A percentile compares a stretch with the other conserved stretches of the same genome.
phyloP scores from a whole-genome alignment of 768 basidiomycete species.

The Artomyces pyxidatus region DNA sequence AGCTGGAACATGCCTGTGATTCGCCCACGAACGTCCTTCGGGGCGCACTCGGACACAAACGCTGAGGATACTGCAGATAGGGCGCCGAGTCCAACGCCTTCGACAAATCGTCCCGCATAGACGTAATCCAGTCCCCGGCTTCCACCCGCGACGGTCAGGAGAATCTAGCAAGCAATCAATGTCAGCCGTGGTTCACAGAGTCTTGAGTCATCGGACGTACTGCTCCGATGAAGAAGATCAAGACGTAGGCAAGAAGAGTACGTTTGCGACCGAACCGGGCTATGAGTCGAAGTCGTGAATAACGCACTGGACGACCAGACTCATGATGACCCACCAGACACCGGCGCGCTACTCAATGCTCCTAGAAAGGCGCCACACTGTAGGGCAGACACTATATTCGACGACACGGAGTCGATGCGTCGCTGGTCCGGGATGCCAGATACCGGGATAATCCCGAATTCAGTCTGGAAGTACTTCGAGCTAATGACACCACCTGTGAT shows the following conservation, averaged over 20 bases:
- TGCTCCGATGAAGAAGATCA: constrained; percentile 66
- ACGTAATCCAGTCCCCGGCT: constrained; percentile 56
- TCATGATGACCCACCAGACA: constrained; percentile 52
- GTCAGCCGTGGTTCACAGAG: background rate
- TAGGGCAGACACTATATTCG: constrained; percentile 80
- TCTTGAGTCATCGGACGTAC: constrained; percentile 31
- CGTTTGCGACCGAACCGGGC: constrained; percentile 58
- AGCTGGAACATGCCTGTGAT: constrained; percentile 85
- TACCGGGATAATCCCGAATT: constrained; percentile 49
- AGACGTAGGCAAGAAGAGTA: constrained; percentile 51
- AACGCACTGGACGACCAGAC: no score
- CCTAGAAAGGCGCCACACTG: constrained; percentile 89
- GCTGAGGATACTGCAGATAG: constrained; percentile 82
- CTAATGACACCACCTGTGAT: constrained; percentile 63
- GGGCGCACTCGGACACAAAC: constrained; percentile 81
- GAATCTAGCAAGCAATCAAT: constrained; percentile 35
- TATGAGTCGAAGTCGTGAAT: no score
- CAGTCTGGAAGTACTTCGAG: constrained; percentile 47
- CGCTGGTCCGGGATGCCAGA: constrained; percentile 33
- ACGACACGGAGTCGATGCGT: constrained; percentile 46
- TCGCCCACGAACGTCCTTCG: constrained; percentile 78
- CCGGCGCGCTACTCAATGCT: constrained; percentile 61
- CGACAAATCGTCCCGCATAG: constrained; percentile 73
- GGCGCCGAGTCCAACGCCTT: constrained; percentile 74
- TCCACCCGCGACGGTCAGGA: constrained; percentile 60